phyloP scores from a whole-genome alignment of 495 filamentous ascomycete genomes.

The Penicillium canariense region DNA sequence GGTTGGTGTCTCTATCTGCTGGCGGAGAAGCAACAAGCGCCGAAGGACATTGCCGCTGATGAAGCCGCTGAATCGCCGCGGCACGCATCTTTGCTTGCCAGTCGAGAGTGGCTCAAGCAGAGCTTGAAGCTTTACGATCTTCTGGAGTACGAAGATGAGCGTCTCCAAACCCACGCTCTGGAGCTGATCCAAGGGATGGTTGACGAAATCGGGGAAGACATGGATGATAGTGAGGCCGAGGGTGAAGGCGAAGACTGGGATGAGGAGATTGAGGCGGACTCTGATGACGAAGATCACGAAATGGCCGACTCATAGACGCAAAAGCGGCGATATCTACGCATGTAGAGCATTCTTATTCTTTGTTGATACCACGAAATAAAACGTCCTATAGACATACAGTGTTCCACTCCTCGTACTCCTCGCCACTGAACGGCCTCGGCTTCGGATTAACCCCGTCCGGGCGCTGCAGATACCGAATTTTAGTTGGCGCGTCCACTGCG shows the following conservation, averaged over 20 bases:
- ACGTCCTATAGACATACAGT: slow-evolving; percentile 9
- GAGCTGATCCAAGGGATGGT: slow-evolving; percentile 59
- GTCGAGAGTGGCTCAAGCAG: slow-evolving; percentile 54
- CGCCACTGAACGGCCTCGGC: slow-evolving; percentile 23
- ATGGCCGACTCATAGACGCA: slow-evolving; percentile 46
- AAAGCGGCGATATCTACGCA: slow-evolving; percentile 14
- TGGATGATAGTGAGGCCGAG: slow-evolving; percentile 47
- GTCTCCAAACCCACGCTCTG: slow-evolving; percentile 49
- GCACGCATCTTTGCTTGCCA: slow-evolving; percentile 42
- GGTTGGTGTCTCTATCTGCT: slow-evolving; percentile 85
- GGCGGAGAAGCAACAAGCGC: slow-evolving; percentile 62
- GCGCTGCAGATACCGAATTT: slow-evolving; percentile 31
- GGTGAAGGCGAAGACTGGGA: slow-evolving; percentile 47
- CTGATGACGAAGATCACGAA: slow-evolving; percentile 49
- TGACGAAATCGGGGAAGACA: slow-evolving; percentile 54
- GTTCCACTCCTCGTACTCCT: slow-evolving; percentile 10
- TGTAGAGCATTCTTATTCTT: slow-evolving; percentile 26
- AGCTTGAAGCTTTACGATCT: slow-evolving; percentile 47
- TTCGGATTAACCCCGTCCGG: slow-evolving; percentile 40
- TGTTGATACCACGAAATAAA: slow-evolving; percentile 36
- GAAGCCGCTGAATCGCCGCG: slow-evolving; percentile 33
- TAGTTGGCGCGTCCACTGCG: slow-evolving; percentile 33
- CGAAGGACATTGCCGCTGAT: slow-evolving; percentile 30
- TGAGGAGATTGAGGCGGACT: slow-evolving; percentile 39
- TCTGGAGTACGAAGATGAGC: slow-evolving; percentile 53